phyloP scores from a whole-genome alignment of 2,329 filamentous ascomycete genomes.

The Decorospora gaudefroyi region DNA sequence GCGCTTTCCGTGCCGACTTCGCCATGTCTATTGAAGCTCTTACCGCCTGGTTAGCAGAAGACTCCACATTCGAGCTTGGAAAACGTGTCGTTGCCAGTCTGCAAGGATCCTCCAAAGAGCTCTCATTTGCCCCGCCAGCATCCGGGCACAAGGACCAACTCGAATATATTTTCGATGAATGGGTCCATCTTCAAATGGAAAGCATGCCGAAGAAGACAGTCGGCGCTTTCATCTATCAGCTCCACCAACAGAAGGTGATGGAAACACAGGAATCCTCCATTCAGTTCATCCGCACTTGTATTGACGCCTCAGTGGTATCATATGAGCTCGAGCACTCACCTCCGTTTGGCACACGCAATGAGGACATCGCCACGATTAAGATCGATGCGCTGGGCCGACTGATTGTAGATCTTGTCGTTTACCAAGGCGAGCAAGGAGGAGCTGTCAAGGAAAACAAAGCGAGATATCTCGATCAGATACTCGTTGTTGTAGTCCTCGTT shows the following conservation, averaged over 20 bases:
- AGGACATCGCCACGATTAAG: constrained; percentile 64
- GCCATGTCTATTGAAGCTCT: constrained; percentile 79
- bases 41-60: constrained; percentile 78
- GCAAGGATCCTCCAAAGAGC: constrained; percentile 61
- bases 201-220: constrained; percentile 73
- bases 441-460: constrained; percentile 66
- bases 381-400: constrained; percentile 84
- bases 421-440: constrained; percentile 65
- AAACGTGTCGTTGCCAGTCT: constrained; percentile 72
- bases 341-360: constrained; percentile 59
- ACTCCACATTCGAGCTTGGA: constrained; percentile 67
- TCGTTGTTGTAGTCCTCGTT: constrained; percentile 78
- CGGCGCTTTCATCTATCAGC: constrained; percentile 78
- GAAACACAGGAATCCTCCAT: constrained; percentile 75
- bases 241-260: constrained; percentile 75
- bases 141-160: constrained; percentile 75
- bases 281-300: constrained; percentile 76
- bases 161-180: constrained; percentile 95
- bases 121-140: constrained; percentile 59
- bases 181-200: constrained; percentile 81
- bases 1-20: constrained; percentile 83
- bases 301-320: constrained; percentile 77
- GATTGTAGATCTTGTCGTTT: constrained; percentile 73
- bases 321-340: constrained; percentile 73
- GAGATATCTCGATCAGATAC: constrained; percentile 74